Evolutionary conservation across 2,329 filamentous ascomycete genomes (phyloP).

Genomic region (Paraconiothyrium sp.): DNA sequence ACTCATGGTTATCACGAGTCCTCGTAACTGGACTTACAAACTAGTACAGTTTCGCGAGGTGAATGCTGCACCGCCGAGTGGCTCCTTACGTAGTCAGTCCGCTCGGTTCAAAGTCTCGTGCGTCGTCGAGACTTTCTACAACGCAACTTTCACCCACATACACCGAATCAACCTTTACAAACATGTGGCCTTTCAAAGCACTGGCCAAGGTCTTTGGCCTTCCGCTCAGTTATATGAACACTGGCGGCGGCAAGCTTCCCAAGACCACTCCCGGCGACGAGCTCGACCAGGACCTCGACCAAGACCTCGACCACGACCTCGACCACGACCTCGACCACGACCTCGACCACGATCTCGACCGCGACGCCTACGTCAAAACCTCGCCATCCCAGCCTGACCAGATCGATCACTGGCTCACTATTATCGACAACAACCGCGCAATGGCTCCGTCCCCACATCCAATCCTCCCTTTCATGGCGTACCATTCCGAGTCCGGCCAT

Average conservation of each 20-base stretch:
- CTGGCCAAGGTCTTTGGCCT: background rate
- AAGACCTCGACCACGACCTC: background rate
- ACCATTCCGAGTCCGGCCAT: background rate
- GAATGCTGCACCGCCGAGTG: background rate
- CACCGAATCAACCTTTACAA: background rate
- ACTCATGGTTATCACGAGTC: background rate
- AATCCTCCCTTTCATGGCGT: background rate
- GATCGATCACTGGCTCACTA: background rate
- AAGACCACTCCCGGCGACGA: background rate
- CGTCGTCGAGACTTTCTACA: background rate
- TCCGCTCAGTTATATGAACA: background rate
- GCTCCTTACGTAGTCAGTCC: background rate
- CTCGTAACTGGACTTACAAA: too few relatives aligned
- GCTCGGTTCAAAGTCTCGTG: background rate
- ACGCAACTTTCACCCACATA: background rate
- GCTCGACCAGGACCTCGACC: background rate
- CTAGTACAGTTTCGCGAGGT: background rate
- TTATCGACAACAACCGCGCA: background rate
- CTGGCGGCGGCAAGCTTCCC: too few relatives aligned
- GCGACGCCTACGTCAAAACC: background rate
- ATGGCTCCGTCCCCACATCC: background rate
- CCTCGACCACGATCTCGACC: background rate
- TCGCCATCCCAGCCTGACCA: background rate
- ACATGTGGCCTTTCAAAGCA: conserved; percentile 4
- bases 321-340: background rate